Evolutionary conservation across 1,139 yeast species (phyloP).

Genomic region (Tardiomyces blankii): DNA sequence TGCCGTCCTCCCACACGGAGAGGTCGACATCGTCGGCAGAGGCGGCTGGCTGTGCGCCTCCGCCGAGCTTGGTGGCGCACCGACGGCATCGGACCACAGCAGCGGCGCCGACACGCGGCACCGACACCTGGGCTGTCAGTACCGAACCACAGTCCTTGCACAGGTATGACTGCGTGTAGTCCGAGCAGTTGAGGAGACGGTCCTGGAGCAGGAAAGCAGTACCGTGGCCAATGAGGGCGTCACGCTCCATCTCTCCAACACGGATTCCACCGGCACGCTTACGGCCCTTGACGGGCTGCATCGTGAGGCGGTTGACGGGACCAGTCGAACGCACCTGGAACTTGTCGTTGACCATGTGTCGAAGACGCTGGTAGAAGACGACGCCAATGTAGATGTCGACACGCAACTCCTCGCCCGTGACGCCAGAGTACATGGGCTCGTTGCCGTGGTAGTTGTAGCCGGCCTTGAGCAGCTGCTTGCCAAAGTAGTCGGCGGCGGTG

Average conservation of each 20-base stretch:
- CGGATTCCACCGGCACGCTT: constrained; percentile 99
- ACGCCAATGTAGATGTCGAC: constrained; percentile 95
- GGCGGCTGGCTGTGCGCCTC: constrained; percentile 25
- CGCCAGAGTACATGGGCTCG: constrained; percentile 98
- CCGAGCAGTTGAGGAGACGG: constrained; percentile 89
- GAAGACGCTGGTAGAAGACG: constrained; percentile 93
- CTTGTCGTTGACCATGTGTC: constrained; percentile 99
- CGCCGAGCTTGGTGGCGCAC: constrained; percentile 63
- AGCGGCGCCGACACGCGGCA: constrained; percentile 78
- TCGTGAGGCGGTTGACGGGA: constrained; percentile 90
- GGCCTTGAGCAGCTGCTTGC: constrained; percentile 75
- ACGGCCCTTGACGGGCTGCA: constrained; percentile 99
- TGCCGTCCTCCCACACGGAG: constrained; percentile 96
- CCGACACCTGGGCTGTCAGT: constrained; percentile 78
- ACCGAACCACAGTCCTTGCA: constrained; percentile 94
- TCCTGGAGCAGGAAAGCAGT: constrained; percentile 94
- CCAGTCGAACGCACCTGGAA: constrained; percentile 99
- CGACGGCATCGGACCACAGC: constrained; percentile 82
- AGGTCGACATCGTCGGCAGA: constrained; percentile 36
- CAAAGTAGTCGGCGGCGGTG: constrained; percentile 96
- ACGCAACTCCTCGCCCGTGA: constrained; percentile 93
- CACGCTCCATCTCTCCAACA: constrained; percentile 99
- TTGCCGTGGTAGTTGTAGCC: constrained; percentile 98
- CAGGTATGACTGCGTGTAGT: constrained; percentile 81
- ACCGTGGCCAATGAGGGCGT: constrained; percentile 97